Evolutionary conservation across 1,139 yeast genomes (phyloP).

Genomic region (Pichia sp.): DNA sequence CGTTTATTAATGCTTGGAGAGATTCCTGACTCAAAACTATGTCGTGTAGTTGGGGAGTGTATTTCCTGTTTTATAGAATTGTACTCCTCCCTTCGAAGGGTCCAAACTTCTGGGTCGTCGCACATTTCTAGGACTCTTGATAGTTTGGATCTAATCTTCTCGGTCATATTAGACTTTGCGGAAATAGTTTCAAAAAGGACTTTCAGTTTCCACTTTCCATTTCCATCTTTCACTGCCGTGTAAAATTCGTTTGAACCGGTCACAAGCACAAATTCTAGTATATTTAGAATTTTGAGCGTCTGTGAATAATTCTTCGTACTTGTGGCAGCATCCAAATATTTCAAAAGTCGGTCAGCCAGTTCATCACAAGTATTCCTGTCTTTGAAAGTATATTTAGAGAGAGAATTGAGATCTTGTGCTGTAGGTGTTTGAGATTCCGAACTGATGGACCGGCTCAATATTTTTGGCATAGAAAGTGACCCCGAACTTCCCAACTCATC

Average conservation of each 20-base stretch:
- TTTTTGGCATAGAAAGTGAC: slow-evolving; percentile 1
- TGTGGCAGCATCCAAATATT: background rate
- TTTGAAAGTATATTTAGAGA: slow-evolving; percentile 3
- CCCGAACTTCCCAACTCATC: background rate
- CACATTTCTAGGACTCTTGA: slow-evolving; percentile 2
- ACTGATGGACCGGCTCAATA: slow-evolving; percentile 1
- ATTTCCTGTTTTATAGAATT: slow-evolving; percentile 6
- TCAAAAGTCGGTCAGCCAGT: background rate
- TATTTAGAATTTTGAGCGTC: slow-evolving; percentile 1
- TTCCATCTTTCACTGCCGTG: slow-evolving; percentile 2
- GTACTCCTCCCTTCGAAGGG: slow-evolving; percentile 3
- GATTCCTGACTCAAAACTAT: slow-evolving; percentile 5
- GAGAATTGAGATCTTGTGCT: slow-evolving; percentile 3
- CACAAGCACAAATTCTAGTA: slow-evolving; percentile 2
- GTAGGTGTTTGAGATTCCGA: slow-evolving; percentile 2
- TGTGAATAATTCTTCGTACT: background rate
- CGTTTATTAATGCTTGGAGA: background rate
- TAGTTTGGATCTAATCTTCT: background rate
- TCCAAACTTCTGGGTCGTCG: slow-evolving; percentile 3
- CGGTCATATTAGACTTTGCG: background rate
- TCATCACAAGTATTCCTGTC: slow-evolving; percentile 3
- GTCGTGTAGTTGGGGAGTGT: slow-evolving; percentile 6
- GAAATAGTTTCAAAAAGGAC: background rate
- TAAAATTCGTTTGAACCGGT: slow-evolving; percentile 6
- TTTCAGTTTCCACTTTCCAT: slow-evolving; percentile 3